Evolutionary conservation across 2,329 filamentous ascomycete species (phyloP).

Genomic region (Colletotrichum caudatum): DNA sequence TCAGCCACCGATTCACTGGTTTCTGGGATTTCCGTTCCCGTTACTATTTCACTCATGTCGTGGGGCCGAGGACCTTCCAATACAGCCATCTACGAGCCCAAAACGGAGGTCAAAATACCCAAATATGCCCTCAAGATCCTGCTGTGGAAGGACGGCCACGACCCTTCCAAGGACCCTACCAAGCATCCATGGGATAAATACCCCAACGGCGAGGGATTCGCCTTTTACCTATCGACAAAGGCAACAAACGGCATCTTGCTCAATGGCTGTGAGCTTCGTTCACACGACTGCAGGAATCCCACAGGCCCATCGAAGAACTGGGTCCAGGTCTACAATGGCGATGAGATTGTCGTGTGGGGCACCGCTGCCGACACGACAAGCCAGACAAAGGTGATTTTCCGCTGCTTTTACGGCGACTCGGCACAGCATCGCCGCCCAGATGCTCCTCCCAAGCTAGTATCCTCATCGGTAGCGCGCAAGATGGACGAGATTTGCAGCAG

Average conservation of each 20-base stretch:
- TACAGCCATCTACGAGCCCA: slow-evolving; percentile 73
- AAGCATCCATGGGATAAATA: slow-evolving; percentile 55
- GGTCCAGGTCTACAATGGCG: slow-evolving; percentile 81
- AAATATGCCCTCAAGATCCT: slow-evolving; percentile 85
- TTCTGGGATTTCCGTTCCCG: slow-evolving; percentile 69
- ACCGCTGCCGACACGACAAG: slow-evolving; percentile 53
- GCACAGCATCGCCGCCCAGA: slow-evolving; percentile 53
- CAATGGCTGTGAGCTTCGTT: slow-evolving; percentile 76
- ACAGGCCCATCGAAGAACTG: slow-evolving; percentile 68
- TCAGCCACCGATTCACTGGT: slow-evolving; percentile 75
- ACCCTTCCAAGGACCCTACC: slow-evolving; percentile 65
- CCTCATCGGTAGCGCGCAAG: slow-evolving; percentile 54
- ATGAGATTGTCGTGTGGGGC: slow-evolving; percentile 80
- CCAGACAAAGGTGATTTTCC: slow-evolving; percentile 63
- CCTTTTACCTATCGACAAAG: slow-evolving; percentile 83
- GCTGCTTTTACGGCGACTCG: slow-evolving; percentile 69
- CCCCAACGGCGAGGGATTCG: slow-evolving; percentile 66
- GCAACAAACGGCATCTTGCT: slow-evolving; percentile 80
- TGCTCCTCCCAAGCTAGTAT: slow-evolving; percentile 54
- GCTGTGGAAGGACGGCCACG: slow-evolving; percentile 77
- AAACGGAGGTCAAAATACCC: slow-evolving; percentile 77
- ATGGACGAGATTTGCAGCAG: slow-evolving; percentile 63
- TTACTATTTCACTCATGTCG: slow-evolving; percentile 76
- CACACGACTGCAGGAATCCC: slow-evolving; percentile 66
- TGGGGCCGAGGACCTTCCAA: slow-evolving; percentile 82